Evolutionary conservation across 2,329 filamentous ascomycete genomes (phyloP).

Genomic region (Periconia digitata): DNA sequence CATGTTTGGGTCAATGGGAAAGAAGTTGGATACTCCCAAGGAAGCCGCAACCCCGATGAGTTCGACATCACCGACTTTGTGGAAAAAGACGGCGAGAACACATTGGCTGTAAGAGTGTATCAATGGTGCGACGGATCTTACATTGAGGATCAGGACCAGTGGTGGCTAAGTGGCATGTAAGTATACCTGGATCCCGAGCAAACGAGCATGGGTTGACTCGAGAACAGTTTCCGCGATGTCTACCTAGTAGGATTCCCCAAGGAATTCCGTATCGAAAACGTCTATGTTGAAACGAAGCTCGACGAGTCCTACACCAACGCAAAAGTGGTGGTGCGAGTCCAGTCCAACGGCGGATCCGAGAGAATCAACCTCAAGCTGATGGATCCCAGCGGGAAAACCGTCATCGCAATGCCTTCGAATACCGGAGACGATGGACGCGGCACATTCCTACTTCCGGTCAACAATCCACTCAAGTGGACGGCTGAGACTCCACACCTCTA

Average conservation of each 20-base stretch:
- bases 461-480: conserved; percentile 66
- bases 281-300: conserved; percentile 58
- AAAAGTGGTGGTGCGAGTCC: conserved; percentile 53
- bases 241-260: conserved; percentile 60
- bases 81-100: conserved; percentile 52
- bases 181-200: conserved; percentile 1
- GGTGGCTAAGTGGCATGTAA: conserved; percentile 62
- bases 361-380: conserved; percentile 45
- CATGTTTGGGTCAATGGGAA: conserved; percentile 69
- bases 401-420: conserved; percentile 8
- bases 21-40: conserved; percentile 68
- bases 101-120: conserved; percentile 66
- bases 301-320: conserved; percentile 56
- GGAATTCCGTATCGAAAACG: conserved; percentile 57
- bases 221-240: conserved; percentile 67
- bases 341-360: conserved; percentile 45
- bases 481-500: conserved; percentile 68
- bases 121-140: conserved; percentile 71
- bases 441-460: conserved; percentile 31
- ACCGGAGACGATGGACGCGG: conserved; percentile 2
- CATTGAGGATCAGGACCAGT: conserved; percentile 70
- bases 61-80: conserved; percentile 65
- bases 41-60: conserved; percentile 67
- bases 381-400: conserved; percentile 41
- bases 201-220: conserved; percentile 8